Conservation (phyloP, 345 rosid genomes). For the Eucalyptus sp. region DNA sequence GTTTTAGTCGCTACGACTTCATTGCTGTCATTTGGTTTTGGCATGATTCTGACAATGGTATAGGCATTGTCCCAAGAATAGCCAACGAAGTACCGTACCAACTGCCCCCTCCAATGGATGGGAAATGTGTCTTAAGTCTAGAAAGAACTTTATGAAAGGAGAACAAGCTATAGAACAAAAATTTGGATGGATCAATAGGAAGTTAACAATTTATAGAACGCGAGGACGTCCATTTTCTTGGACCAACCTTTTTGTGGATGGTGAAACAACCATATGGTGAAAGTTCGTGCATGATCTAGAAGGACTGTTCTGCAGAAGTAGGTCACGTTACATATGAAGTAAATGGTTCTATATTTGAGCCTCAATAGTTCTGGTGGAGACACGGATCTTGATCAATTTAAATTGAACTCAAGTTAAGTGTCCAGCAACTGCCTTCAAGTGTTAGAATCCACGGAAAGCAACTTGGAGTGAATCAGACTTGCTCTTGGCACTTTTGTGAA, state of each 20-base stretch:
- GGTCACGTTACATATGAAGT: neutral
- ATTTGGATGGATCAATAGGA: neutral
- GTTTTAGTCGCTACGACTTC: neutral
- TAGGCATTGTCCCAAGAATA: neutral
- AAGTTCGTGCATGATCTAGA: neutral
- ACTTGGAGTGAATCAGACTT: neutral
- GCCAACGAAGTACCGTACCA: neutral
- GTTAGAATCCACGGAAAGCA: neutral
- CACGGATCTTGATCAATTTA: neutral
- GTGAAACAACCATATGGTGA: neutral
- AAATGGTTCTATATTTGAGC: neutral
- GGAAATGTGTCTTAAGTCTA: neutral
- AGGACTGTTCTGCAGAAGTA: neutral
- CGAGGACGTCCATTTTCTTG: neutral
- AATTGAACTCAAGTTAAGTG: neutral
- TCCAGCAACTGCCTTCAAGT: neutral
- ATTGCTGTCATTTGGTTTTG: neutral
- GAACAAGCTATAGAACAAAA: neutral
- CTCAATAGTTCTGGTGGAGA: neutral
- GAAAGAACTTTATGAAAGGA: neutral
- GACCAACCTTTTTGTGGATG: neutral
- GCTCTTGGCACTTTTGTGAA: neutral
- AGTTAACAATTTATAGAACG: neutral
- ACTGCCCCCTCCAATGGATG: neutral
- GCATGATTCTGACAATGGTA: neutral